These are phyloP conservation scores for Globisporangium megalacanthum DNA, from an alignment of 352 stramenopile genomes.

Conservation along the genomic window DNA sequence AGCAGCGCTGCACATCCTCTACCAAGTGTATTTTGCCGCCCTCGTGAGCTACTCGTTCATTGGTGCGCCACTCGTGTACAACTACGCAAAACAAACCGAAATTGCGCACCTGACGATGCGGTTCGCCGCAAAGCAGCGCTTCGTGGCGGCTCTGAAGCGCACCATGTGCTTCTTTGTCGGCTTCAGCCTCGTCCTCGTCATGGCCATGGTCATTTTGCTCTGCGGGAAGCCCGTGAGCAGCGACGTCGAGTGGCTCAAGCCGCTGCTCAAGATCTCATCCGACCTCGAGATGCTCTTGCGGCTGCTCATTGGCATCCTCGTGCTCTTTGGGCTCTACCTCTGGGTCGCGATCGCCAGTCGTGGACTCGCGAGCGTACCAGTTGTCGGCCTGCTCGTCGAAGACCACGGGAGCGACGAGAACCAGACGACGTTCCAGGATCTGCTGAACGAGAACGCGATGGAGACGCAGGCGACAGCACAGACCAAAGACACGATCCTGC, in stretches of 20 bases:
- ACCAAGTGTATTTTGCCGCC: constrained; percentile 63
- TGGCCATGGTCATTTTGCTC: constrained; percentile 65
- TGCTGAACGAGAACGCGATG: constrained; percentile 70
- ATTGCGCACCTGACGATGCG: constrained; percentile 76
- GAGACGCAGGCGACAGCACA: constrained; percentile 61
- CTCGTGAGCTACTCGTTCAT: constrained; percentile 66
- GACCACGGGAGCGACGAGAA: constrained; percentile 65
- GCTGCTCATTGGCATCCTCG: constrained; percentile 67
- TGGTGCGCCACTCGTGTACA: constrained; percentile 67
- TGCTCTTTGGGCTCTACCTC: constrained; percentile 67
- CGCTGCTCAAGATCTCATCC: constrained; percentile 67
- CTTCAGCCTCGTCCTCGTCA: constrained; percentile 53
- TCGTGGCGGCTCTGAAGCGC: constrained; percentile 61
- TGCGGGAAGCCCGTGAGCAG: constrained; percentile 71
- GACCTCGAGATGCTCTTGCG: constrained; percentile 71
- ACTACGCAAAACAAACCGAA: constrained; percentile 81
- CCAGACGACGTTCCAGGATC: constrained; percentile 62
- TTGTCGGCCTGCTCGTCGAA: constrained; percentile 77
- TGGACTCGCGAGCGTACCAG: constrained; percentile 61
- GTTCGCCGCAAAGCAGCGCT: constrained; percentile 44
- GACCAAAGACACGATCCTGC: constrained; percentile 66
- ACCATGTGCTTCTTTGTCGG: constrained; percentile 73
- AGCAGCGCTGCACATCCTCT: constrained; percentile 49
- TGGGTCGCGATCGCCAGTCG: constrained; percentile 72
- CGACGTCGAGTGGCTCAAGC: constrained; percentile 79